Evolutionary conservation across 805 yeast species (phyloP).

Genomic region (Alloascoidea africana): DNA sequence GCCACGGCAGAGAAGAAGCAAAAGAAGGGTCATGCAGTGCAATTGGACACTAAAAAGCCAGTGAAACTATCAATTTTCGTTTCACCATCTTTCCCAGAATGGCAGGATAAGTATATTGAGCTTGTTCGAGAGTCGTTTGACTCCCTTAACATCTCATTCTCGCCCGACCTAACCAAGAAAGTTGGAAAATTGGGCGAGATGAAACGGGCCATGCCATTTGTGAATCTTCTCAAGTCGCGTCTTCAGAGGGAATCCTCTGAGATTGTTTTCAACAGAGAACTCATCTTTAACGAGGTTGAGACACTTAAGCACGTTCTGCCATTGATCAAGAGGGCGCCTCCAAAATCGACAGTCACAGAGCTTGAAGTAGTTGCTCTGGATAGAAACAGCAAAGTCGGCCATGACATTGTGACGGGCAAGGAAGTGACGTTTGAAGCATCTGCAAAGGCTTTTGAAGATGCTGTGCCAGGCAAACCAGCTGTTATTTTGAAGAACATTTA

Average conservation of each 20-base stretch:
- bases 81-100: conserved; percentile 76
- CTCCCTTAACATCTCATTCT: conserved; percentile 10
- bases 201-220: conserved; percentile 98
- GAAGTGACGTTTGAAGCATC: conserved; percentile 47
- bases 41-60: conserved; percentile 62
- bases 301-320: conserved; percentile 40
- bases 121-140: conserved; percentile 61
- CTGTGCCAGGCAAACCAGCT: conserved; percentile 93
- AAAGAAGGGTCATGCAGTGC: conserved; percentile 74
- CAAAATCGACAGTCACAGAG: conserved; percentile 37
- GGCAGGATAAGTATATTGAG: conserved; percentile 73
- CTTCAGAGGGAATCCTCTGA: conserved; percentile 51
- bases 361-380: conserved; percentile 48
- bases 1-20: conserved; percentile 64
- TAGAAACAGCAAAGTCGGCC: conserved; percentile 49
- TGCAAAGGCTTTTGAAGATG: conserved; percentile 61
- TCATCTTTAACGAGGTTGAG: conserved; percentile 63
- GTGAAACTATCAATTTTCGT: conserved; percentile 58
- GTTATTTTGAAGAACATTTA: conserved; percentile 54
- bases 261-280: conserved; percentile 79
- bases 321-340: conserved; percentile 49
- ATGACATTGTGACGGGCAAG: conserved; percentile 52
- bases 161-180: conserved; percentile 20
- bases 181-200: conserved; percentile 43
- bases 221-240: conserved; percentile 72